phyloP scores from a whole-genome alignment of 2,329 filamentous ascomycete genomes.

The Apiospora marii region DNA sequence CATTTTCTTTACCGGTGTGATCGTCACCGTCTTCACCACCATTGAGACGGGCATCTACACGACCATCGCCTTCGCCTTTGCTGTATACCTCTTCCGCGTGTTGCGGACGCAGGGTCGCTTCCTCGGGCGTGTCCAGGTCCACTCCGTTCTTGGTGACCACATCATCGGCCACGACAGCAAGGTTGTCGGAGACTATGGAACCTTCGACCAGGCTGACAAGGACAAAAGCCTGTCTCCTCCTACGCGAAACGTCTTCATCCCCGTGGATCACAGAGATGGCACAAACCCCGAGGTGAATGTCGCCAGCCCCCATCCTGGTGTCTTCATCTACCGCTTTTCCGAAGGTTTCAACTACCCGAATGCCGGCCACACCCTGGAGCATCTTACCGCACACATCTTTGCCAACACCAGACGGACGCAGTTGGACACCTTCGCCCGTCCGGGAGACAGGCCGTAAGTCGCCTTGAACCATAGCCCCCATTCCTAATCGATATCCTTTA shows the following conservation, averaged over 20 bases:
- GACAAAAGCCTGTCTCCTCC: constrained; percentile 31
- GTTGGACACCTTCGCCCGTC: constrained; percentile 66
- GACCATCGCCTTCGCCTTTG: constrained; percentile 79
- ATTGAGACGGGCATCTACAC: constrained; percentile 95
- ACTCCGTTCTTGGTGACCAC: constrained; percentile 83
- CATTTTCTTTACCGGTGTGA: constrained; percentile 92
- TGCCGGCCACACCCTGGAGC: constrained; percentile 86
- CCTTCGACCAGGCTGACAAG: constrained; percentile 61
- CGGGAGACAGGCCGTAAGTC: constrained; percentile 73
- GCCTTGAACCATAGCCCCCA: background rate
- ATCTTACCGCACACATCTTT: constrained; percentile 74
- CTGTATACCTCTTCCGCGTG: constrained; percentile 82
- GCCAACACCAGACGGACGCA: constrained; percentile 79
- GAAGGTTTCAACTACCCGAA: constrained; percentile 98
- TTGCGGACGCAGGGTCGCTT: constrained; percentile 85
- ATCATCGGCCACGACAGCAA: constrained; percentile 68
- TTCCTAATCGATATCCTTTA: background rate
- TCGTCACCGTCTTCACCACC: constrained; percentile 85
- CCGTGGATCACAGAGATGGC: constrained; percentile 86
- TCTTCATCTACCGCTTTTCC: constrained; percentile 95
- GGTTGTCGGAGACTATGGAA: constrained; percentile 62
- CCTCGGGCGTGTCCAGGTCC: constrained; percentile 82
- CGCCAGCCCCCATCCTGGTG: constrained; percentile 84
- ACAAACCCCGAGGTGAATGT: constrained; percentile 85
- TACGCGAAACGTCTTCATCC: constrained; percentile 82